A percentile compares a stretch with the other conserved stretches of the same genome.
phyloP scores from a whole-genome alignment of 2,329 filamentous ascomycete genomes.

The Trichophyton equinum region DNA sequence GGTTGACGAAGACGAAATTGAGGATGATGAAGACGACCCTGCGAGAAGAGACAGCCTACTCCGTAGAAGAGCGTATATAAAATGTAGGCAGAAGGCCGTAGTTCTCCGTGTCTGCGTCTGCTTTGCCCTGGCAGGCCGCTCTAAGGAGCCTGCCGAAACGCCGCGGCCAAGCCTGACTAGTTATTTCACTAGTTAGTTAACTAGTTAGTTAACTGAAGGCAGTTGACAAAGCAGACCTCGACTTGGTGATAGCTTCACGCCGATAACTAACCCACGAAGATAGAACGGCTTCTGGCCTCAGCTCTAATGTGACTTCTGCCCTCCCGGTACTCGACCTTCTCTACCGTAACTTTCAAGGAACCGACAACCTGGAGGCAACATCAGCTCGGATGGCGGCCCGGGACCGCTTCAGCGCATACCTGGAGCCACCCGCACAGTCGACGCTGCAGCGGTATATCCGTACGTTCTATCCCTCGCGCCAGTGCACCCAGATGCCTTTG shows the following conservation, averaged over 20 bases:
- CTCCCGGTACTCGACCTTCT: neutral
- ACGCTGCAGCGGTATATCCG: constrained; percentile 89
- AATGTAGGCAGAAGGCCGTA: no score
- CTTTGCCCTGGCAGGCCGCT: no score
- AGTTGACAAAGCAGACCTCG: no score
- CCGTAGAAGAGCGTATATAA: no score
- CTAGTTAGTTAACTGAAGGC: no score
- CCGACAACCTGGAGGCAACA: constrained; percentile 68
- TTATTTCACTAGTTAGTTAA: no score
- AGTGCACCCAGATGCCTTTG: neutral
- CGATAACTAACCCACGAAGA: neutral
- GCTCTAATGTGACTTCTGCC: neutral
- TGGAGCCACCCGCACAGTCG: constrained; percentile 58
- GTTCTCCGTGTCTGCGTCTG: no score
- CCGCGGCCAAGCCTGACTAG: no score
- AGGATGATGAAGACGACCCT: no score
- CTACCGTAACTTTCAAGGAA: neutral
- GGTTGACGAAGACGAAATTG: no score
- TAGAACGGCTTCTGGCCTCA: neutral
- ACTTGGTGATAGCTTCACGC: neutral
- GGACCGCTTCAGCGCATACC: constrained; percentile 80
- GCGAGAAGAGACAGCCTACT: no score
- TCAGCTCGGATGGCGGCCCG: constrained; percentile 89
- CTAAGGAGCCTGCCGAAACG: no score
- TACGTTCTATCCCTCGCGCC: constrained; percentile 26